phyloP scores from a whole-genome alignment of 371 early-diverging fungal genomes.

The Rhizopus stolonifer region DNA sequence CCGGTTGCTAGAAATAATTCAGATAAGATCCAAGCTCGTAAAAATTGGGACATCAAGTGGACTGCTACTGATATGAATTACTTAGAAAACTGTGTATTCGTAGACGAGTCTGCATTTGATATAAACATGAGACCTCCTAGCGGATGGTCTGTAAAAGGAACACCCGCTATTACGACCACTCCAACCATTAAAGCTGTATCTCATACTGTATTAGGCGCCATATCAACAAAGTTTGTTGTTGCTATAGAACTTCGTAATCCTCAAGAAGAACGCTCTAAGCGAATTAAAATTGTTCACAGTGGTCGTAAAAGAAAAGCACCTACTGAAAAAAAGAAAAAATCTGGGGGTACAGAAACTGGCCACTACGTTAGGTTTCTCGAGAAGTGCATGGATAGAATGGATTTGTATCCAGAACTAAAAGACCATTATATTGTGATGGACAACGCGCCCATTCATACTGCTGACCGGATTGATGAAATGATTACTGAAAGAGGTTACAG shows the following conservation, averaged over 20 bases:
- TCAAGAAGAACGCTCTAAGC: slow-evolving; percentile 11
- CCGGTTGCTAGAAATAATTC: slow-evolving; percentile 17
- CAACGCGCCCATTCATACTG: slow-evolving; percentile 13
- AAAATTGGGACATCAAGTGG: slow-evolving; percentile 13
- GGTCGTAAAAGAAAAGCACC: slow-evolving; percentile 13
- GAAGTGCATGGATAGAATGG: slow-evolving; percentile 13
- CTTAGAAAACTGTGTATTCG: slow-evolving; percentile 8
- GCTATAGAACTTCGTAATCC: slow-evolving; percentile 17
- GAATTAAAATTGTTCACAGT: slow-evolving; percentile 10
- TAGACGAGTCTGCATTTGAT: slow-evolving; percentile 6
- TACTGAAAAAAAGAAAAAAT: slow-evolving; percentile 7
- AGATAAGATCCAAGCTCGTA: slow-evolving; percentile 6
- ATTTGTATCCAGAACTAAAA: slow-evolving; percentile 14
- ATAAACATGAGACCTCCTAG: slow-evolving; percentile 11
- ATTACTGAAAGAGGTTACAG: slow-evolving; percentile 10
- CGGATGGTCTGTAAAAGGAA: slow-evolving; percentile 13
- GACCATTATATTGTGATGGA: slow-evolving; percentile 15
- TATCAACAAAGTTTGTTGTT: slow-evolving; percentile 13
- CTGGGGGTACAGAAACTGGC: slow-evolving; percentile 15
- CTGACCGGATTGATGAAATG: slow-evolving; percentile 8
- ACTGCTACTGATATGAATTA: slow-evolving; percentile 7
- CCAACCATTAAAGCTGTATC: slow-evolving; percentile 9
- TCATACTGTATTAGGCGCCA: slow-evolving; percentile 10
- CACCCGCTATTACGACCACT: slow-evolving; percentile 3
- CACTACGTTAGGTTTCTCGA: slow-evolving; percentile 18